A percentile compares a stretch with the other conserved stretches of the same genome.
phyloP scores from a whole-genome alignment of 2,329 filamentous ascomycete genomes.

The Paramyrothecium roridum region DNA sequence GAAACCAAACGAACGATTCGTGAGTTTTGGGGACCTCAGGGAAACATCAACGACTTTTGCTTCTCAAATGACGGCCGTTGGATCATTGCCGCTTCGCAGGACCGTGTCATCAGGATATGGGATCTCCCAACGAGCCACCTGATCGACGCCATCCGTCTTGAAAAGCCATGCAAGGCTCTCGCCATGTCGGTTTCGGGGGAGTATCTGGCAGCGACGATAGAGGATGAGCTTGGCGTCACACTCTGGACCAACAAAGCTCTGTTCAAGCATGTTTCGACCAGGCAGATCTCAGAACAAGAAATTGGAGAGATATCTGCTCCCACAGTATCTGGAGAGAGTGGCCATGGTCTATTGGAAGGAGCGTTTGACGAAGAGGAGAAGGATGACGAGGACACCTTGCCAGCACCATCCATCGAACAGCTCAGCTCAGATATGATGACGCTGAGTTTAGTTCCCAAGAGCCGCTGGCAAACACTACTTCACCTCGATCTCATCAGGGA shows the following conservation, averaged over 20 bases:
- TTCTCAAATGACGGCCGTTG: constrained; percentile 94
- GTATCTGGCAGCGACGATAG: constrained; percentile 85
- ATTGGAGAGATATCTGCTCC: constrained; percentile 65
- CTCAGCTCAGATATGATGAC: constrained; percentile 81
- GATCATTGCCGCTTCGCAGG: constrained; percentile 84
- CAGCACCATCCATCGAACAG: constrained; percentile 65
- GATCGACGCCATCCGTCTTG: constrained; percentile 84
- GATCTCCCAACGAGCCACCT: constrained; percentile 94
- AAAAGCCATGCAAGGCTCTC: constrained; percentile 75
- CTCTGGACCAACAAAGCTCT: constrained; percentile 94
- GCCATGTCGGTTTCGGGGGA: constrained; percentile 89
- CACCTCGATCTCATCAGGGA: constrained; percentile 90
- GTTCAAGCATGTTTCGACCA: constrained; percentile 83
- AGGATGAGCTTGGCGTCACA: constrained; percentile 81
- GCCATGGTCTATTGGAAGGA: constrained; percentile 70
- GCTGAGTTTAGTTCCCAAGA: constrained; percentile 83
- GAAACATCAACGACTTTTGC: constrained; percentile 72
- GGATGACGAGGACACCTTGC: constrained; percentile 50
- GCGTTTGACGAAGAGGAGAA: constrained; percentile 61
- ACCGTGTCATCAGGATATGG: constrained; percentile 82
- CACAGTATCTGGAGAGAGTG: constrained; percentile 79
- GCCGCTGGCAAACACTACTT: constrained; percentile 89
- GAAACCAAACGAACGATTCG: constrained; percentile 87
- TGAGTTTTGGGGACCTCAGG: constrained; percentile 82
- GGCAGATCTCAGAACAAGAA: constrained; percentile 77